A percentile compares a stretch with the other conserved stretches of the same genome.
phyloP scores from a whole-genome alignment of 306 rosid genomes.

The Cajanus cajan region DNA sequence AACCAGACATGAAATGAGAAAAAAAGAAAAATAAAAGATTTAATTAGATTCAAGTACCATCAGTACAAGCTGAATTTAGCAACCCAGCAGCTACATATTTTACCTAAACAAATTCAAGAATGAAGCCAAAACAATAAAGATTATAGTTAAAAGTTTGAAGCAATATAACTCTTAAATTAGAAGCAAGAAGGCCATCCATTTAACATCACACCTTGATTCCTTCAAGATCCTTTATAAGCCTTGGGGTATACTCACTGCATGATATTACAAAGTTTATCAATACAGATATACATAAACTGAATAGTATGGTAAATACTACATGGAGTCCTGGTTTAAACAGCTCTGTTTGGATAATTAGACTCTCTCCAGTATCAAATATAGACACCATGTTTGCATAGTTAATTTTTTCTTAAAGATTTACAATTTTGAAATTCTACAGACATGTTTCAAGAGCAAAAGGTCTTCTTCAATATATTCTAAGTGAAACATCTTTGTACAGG shows the following conservation, averaged over 20 bases:
- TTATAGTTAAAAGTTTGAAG: conserved; percentile 8
- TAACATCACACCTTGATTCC: conserved; percentile 71
- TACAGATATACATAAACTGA: background rate
- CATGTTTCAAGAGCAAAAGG: background rate
- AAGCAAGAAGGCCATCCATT: conserved; percentile 30
- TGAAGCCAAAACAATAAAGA: conserved; percentile 9
- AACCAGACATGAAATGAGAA: background rate
- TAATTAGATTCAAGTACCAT: conserved; percentile 54
- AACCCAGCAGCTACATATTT: conserved; percentile 78
- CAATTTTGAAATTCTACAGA: background rate
- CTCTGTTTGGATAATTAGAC: background rate
- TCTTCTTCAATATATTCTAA: background rate
- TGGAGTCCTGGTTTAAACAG: background rate
- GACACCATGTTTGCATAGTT: background rate
- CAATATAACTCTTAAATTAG: conserved; percentile 21
- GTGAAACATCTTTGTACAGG: background rate
- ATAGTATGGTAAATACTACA: conserved; percentile 8
- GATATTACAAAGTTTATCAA: conserved; percentile 14
- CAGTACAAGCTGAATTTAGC: conserved; percentile 82
- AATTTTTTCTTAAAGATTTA: background rate
- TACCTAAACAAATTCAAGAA: conserved; percentile 49
- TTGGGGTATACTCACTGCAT: conserved; percentile 84
- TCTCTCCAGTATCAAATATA: background rate
- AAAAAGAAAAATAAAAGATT: background rate
- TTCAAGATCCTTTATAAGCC: conserved; percentile 91